Evolutionary conservation across 306 rosid species (phyloP).

Genomic region (Malus sylvestris): DNA sequence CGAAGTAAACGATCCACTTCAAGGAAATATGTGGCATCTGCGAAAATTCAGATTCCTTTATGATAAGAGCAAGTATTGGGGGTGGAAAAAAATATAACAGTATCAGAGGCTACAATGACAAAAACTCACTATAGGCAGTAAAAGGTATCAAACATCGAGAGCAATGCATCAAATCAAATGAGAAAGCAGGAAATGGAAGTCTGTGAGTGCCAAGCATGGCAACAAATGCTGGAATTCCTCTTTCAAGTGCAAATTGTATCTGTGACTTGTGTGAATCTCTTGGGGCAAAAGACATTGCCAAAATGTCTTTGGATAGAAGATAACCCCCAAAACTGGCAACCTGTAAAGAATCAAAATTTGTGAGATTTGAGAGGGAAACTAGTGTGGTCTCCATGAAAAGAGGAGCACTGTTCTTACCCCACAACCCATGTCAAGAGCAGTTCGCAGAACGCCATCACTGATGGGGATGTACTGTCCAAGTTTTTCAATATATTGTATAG

Average conservation of each 20-base stretch:
- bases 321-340: slow-evolving; percentile 98
- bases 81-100: neutral
- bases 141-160: slow-evolving; percentile 97
- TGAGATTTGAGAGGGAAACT: slow-evolving; percentile 9
- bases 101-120: slow-evolving; percentile 5
- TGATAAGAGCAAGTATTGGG: slow-evolving; percentile 17
- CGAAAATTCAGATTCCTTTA: slow-evolving; percentile 22
- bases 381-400: neutral
- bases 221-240: slow-evolving; percentile 96
- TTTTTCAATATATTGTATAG: slow-evolving; percentile 82
- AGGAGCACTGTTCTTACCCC: slow-evolving; percentile 57
- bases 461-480: slow-evolving; percentile 90
- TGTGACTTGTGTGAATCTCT: slow-evolving; percentile 98
- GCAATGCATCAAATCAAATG: slow-evolving; percentile 89
- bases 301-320: slow-evolving; percentile 61
- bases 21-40: slow-evolving; percentile 90
- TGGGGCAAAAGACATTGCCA: slow-evolving; percentile 92
- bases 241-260: slow-evolving; percentile 91
- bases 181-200: slow-evolving; percentile 91
- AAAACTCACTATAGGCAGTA: slow-evolving; percentile 85
- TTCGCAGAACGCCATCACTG: slow-evolving; percentile 58
- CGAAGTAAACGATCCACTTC: slow-evolving; percentile 97
- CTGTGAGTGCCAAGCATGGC: slow-evolving; percentile 98
- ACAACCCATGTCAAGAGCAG: slow-evolving; percentile 99
- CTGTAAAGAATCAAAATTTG: slow-evolving; percentile 35